Conservation (phyloP, 768 basidiomycete species). For the Boletus bicolor region DNA sequence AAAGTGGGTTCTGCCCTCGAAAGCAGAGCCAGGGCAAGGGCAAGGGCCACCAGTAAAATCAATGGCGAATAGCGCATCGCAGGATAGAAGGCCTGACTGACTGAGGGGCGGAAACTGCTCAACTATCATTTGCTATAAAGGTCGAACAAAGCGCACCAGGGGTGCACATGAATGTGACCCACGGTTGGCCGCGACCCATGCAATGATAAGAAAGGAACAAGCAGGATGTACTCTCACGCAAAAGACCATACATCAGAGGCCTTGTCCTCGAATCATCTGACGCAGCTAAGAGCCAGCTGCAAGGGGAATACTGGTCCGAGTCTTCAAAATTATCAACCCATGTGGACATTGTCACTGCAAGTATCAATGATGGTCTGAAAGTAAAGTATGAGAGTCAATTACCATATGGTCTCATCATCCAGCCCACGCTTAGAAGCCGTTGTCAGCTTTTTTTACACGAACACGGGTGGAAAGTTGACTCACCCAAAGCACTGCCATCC, state of each 20-base stretch:
- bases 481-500: background rate
- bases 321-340: background rate
- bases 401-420: background rate
- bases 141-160: too few species aligned
- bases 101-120: background rate
- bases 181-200: background rate
- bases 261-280: background rate
- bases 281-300: background rate
- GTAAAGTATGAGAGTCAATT: background rate
- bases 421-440: background rate
- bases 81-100: background rate
- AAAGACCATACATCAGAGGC: background rate
- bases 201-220: background rate
- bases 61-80: slow-evolving; percentile 13
- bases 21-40: slow-evolving; percentile 11
- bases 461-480: background rate
- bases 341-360: background rate
- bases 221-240: background rate
- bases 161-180: background rate
- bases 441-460: background rate
- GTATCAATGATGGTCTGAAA: background rate
- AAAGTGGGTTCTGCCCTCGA: slow-evolving; percentile 14
- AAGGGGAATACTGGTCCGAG: background rate
- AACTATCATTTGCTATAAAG: background rate
- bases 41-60: slow-evolving; percentile 5